Evolutionary conservation across 2,329 filamentous ascomycete genomes (phyloP).

Genomic region (Alternaria ventricosa): DNA sequence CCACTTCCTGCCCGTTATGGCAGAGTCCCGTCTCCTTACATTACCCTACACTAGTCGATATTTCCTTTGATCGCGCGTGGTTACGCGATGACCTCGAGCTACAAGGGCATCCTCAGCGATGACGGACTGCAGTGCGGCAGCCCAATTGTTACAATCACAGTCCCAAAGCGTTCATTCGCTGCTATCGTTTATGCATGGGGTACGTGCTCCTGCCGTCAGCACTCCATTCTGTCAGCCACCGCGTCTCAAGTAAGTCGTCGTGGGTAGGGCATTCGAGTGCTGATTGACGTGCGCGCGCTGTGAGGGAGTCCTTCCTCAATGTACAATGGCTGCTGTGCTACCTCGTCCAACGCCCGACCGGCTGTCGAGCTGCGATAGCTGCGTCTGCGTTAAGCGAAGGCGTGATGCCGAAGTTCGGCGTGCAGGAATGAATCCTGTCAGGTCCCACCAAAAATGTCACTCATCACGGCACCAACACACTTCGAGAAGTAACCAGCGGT

Average conservation of each 20-base stretch:
- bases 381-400: background rate
- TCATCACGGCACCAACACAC: constrained; percentile 19
- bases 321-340: background rate
- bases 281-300: background rate
- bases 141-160: background rate
- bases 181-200: constrained; percentile 6
- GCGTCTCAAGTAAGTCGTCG: constrained; percentile 10
- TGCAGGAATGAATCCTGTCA: constrained; percentile 7
- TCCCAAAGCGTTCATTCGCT: constrained; percentile 5
- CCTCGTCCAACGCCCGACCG: background rate
- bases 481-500: constrained; percentile 20
- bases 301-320: background rate
- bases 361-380: background rate
- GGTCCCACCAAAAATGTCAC: constrained; percentile 20
- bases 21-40: constrained; percentile 15
- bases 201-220: constrained; percentile 25
- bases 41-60: constrained; percentile 10
- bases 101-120: constrained; percentile 10
- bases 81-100: constrained; percentile 6
- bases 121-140: constrained; percentile 12
- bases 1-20: constrained; percentile 19
- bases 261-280: background rate
- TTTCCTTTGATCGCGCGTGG: constrained; percentile 3
- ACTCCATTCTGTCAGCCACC: constrained; percentile 16
- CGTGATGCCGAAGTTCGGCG: constrained; percentile 15